Percentiles rank a stretch among this genome's conserved stretches.
phyloP scores from a whole-genome alignment of 345 rosid genomes.

The Arabidopsis thaliana region TAIR10.1 NC_003071.7:11852501-11853000 shows the following conservation, averaged over 20 bases:
- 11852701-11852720: slow-evolving; percentile 55
- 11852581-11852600: slow-evolving; percentile 42
- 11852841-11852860: slow-evolving; percentile 90
- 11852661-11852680: slow-evolving; percentile 60
- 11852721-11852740: slow-evolving; percentile 53
- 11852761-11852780: slow-evolving; percentile 69
- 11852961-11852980: slow-evolving; percentile 24
- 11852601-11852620: slow-evolving; percentile 46
- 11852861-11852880: slow-evolving; percentile 94
- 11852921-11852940: background rate
- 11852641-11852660: slow-evolving; percentile 20
- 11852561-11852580: slow-evolving; percentile 34
- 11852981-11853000: slow-evolving; percentile 30
- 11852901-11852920: slow-evolving; percentile 15
- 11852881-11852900: background rate
- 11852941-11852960: background rate
- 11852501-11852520: slow-evolving; percentile 55
- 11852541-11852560: slow-evolving; percentile 65
- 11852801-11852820: slow-evolving; percentile 67
- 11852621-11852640: slow-evolving; percentile 28
- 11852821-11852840: slow-evolving; percentile 65
- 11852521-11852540: slow-evolving; percentile 64
- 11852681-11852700: slow-evolving; percentile 85
- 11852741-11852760: slow-evolving; percentile 48
- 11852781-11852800: slow-evolving; percentile 66